Percentiles rank a stretch among this genome's conserved stretches.
Conservation (phyloP, 495 filamentous ascomycete species). For the Coniosporium apollinis region DNA sequence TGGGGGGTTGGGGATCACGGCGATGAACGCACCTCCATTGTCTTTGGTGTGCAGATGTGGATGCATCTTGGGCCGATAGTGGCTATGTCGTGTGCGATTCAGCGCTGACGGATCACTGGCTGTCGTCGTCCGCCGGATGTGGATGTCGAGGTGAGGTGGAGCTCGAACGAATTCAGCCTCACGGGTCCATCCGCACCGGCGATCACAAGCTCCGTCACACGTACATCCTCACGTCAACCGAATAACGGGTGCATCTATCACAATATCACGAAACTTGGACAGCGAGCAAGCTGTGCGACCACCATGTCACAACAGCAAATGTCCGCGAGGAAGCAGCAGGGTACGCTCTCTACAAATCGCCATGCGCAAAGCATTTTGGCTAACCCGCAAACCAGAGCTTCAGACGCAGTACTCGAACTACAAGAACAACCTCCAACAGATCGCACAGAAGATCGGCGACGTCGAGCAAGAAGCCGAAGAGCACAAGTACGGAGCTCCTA, state of each 20-base stretch:
- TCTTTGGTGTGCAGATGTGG: conserved; percentile 86
- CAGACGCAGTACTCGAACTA: conserved; percentile 87
- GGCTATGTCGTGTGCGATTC: too few relatives aligned
- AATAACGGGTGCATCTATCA: too few relatives aligned
- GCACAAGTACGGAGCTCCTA: conserved; percentile 68
- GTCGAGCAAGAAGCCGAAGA: conserved; percentile 95
- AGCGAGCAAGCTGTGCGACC: not conserved
- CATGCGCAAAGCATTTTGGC: too few relatives aligned
- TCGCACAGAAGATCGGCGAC: conserved; percentile 91
- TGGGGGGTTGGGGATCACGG: not conserved
- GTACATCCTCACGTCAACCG: too few relatives aligned
- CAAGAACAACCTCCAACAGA: conserved; percentile 85
- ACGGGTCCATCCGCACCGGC: not conserved
- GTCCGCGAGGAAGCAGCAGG: conserved; percentile 42
- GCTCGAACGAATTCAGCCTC: too few relatives aligned
- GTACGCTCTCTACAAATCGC: conserved; percentile 23
- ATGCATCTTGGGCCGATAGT: conserved; percentile 83
- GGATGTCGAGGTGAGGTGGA: too few relatives aligned
- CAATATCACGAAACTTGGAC: too few relatives aligned
- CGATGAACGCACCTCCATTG: conserved; percentile 51
- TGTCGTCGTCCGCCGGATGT: not conserved
- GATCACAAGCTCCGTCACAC: not conserved
- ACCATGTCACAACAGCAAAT: conserved; percentile 19
- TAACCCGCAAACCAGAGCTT: conserved; percentile 45
- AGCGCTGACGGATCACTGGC: too few relatives aligned